Evolutionary conservation across 805 yeast genomes (phyloP).

Genomic region (Nadsonia fulvescens): DNA sequence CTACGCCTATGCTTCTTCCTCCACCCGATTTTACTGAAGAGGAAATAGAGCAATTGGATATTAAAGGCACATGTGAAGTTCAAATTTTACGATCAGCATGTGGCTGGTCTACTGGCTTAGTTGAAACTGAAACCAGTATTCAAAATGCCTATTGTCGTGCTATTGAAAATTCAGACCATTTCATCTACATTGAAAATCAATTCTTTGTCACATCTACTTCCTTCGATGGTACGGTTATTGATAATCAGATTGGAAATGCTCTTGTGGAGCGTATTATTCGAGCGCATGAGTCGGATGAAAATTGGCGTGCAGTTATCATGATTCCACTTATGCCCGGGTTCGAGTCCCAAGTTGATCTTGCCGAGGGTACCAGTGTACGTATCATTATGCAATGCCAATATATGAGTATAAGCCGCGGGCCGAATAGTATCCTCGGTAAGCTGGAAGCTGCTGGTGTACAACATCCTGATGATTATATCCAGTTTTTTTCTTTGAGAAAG

Average conservation of each 20-base stretch:
- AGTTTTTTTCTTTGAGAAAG: constrained; percentile 77
- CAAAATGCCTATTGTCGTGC: constrained; percentile 82
- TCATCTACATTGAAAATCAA: constrained; percentile 88
- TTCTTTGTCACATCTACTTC: constrained; percentile 83
- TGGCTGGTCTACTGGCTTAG: constrained; percentile 81
- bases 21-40: constrained; percentile 71
- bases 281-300: constrained; percentile 58
- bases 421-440: constrained; percentile 70
- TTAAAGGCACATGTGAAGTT: constrained; percentile 78
- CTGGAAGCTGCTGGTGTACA: constrained; percentile 58
- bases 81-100: constrained; percentile 84
- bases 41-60: constrained; percentile 39
- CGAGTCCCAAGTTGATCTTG: constrained; percentile 67
- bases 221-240: constrained; percentile 54
- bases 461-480: constrained; percentile 76
- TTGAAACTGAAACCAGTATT: constrained; percentile 72
- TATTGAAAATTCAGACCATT: constrained; percentile 84
- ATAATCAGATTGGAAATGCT: constrained; percentile 89
- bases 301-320: constrained; percentile 81
- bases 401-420: constrained; percentile 82
- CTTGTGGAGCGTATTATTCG: constrained; percentile 87
- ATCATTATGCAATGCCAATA: constrained; percentile 94
- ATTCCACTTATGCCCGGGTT: constrained; percentile 98
- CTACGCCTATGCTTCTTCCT: constrained; percentile 81
- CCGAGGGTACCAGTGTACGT: constrained; percentile 89